These are phyloP conservation scores for Neonectria ditissima DNA, from an alignment of 2,329 filamentous ascomycete genomes.

Conservation along the genomic window DNA sequence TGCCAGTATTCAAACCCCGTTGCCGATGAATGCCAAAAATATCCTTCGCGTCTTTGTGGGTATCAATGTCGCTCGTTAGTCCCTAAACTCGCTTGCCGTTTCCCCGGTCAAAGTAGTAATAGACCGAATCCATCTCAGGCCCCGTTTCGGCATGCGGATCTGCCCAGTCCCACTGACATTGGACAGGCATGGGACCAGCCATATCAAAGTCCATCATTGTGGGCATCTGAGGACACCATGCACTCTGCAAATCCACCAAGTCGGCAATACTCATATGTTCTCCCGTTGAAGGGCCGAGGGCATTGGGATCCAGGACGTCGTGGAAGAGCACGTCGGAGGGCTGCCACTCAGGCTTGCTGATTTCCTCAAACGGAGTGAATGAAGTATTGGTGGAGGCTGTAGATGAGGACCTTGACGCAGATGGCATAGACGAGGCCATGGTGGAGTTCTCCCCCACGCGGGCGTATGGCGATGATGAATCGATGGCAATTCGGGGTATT, in stretches of 20 bases:
- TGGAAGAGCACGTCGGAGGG: constrained; percentile 40
- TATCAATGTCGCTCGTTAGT: neutral
- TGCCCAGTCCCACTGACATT: constrained; percentile 47
- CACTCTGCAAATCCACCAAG: constrained; percentile 40
- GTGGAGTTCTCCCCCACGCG: constrained; percentile 33
- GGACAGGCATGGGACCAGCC: constrained; percentile 36
- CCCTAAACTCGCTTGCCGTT: constrained; percentile 20
- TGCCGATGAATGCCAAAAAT: neutral
- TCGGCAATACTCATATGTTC: constrained; percentile 43
- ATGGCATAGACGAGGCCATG: constrained; percentile 40
- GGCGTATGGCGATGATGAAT: constrained; percentile 30
- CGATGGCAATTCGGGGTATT: constrained; percentile 19
- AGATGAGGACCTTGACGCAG: constrained; percentile 41
- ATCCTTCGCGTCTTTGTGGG: neutral
- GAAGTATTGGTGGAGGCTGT: constrained; percentile 33
- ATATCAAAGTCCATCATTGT: constrained; percentile 48
- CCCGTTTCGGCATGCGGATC: constrained; percentile 36
- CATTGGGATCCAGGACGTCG: constrained; percentile 33
- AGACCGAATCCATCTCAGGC: constrained; percentile 37
- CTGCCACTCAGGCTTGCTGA: constrained; percentile 43
- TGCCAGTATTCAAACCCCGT: constrained; percentile 12
- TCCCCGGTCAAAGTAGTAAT: constrained; percentile 28
- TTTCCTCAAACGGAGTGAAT: constrained; percentile 42
- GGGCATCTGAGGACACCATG: constrained; percentile 48
- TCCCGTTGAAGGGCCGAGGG: constrained; percentile 29